Percentiles rank a stretch among this genome's conserved stretches.
Conservation (phyloP, 352 stramenopile species). For the Phytopythium cucurbitacearum region DNA sequence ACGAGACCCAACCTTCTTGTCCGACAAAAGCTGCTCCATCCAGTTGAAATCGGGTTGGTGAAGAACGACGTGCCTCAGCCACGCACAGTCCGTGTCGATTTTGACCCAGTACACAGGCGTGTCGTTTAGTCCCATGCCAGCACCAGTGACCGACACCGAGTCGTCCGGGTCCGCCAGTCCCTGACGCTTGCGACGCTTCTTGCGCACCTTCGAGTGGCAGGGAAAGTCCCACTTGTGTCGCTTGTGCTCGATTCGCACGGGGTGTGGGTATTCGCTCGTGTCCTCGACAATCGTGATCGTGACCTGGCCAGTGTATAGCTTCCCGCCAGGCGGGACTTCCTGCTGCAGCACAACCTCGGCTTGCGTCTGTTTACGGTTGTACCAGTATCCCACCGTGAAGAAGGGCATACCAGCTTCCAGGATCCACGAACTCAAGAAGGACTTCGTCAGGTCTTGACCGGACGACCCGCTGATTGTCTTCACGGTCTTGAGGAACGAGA, state of each 20-base stretch:
- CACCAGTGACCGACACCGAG: conserved; percentile 67
- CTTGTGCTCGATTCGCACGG: conserved; percentile 79
- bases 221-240: conserved; percentile 86
- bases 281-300: conserved; percentile 86
- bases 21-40: conserved; percentile 83
- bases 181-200: conserved; percentile 82
- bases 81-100: conserved; percentile 73
- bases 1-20: conserved; percentile 81
- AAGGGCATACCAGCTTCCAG: conserved; percentile 80
- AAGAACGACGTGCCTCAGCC: conserved; percentile 81
- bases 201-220: conserved; percentile 83
- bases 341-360: conserved; percentile 83
- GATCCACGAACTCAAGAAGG: conserved; percentile 81
- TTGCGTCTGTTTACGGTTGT: conserved; percentile 86
- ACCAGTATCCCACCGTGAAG: conserved; percentile 86
- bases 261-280: conserved; percentile 77
- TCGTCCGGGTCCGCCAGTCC: conserved; percentile 75
- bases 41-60: conserved; percentile 87
- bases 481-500: conserved; percentile 77
- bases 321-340: conserved; percentile 70
- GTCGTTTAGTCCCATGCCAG: conserved; percentile 83
- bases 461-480: conserved; percentile 75
- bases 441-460: conserved; percentile 74
- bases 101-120: conserved; percentile 87
- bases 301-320: conserved; percentile 77